phyloP scores from a whole-genome alignment of 2,329 filamentous ascomycete species.

The Colletotrichum ledebouriae region DNA sequence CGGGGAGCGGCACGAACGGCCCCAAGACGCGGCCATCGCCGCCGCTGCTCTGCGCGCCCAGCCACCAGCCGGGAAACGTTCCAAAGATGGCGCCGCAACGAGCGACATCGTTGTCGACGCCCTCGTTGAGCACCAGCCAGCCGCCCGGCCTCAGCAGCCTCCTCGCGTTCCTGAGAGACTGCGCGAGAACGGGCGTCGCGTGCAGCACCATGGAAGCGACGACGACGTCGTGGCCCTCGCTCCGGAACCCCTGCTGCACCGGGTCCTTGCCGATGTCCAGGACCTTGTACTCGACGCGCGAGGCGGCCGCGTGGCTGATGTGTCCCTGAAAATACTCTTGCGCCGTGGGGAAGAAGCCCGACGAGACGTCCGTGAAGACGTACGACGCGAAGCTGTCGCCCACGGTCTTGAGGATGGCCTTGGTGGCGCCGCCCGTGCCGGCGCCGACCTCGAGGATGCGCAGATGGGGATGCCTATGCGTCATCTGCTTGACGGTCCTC shows the following conservation, averaged over 20 bases:
- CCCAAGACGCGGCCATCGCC: constrained; percentile 43
- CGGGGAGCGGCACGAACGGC: neutral
- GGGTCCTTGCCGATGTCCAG: constrained; percentile 51
- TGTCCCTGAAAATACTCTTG: constrained; percentile 45
- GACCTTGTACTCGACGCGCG: constrained; percentile 41
- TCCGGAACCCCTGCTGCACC: constrained; percentile 47
- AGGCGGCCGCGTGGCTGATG: constrained; percentile 4
- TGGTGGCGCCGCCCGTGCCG: constrained; percentile 51
- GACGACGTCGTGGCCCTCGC: constrained; percentile 47
- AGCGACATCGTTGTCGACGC: constrained; percentile 39
- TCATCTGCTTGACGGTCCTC: constrained; percentile 17
- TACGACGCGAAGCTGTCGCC: constrained; percentile 37
- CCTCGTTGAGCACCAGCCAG: constrained; percentile 41
- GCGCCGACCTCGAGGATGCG: constrained; percentile 54
- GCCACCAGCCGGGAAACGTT: constrained; percentile 49
- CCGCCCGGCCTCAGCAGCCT: constrained; percentile 51
- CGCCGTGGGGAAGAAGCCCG: constrained; percentile 43
- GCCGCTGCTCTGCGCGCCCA: constrained; percentile 27
- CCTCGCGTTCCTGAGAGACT: constrained; percentile 44
- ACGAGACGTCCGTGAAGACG: constrained; percentile 46
- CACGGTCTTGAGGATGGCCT: constrained; percentile 32
- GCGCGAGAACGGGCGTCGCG: constrained; percentile 45
- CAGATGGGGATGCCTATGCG: constrained; percentile 36
- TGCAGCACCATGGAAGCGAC: constrained; percentile 49
- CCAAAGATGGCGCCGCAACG: constrained; percentile 44